Conservation (phyloP, 805 yeast genomes). For the Saturnispora gosingensis region DNA sequence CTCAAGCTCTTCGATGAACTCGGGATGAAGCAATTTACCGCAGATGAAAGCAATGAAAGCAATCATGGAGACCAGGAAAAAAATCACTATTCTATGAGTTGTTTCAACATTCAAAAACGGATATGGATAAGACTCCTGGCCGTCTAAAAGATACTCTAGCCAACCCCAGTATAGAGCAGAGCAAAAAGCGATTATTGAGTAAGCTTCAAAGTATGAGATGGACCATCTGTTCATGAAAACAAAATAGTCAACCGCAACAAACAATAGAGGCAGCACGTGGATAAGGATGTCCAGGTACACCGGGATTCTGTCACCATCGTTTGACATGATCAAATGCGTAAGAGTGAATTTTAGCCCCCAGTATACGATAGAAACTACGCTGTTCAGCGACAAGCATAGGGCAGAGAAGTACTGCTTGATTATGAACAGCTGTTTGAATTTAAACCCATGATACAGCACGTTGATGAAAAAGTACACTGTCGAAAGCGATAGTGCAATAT, state of each 20-base stretch:
- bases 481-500: slow-evolving; percentile 45
- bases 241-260: slow-evolving; percentile 47
- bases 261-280: slow-evolving; percentile 49
- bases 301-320: slow-evolving; percentile 32
- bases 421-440: slow-evolving; percentile 4
- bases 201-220: slow-evolving; percentile 28
- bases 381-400: slow-evolving; percentile 47
- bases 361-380: slow-evolving; percentile 53
- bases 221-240: slow-evolving; percentile 40
- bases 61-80: slow-evolving; percentile 33
- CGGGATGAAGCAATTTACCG: slow-evolving; percentile 18
- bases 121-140: slow-evolving; percentile 45
- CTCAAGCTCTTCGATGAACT: slow-evolving; percentile 7
- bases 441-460: slow-evolving; percentile 30
- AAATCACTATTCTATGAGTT: slow-evolving; percentile 37
- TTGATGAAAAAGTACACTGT: slow-evolving; percentile 34
- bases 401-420: slow-evolving; percentile 40
- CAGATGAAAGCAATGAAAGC: slow-evolving; percentile 26
- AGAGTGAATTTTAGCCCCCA: slow-evolving; percentile 59
- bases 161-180: slow-evolving; percentile 45
- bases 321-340: slow-evolving; percentile 37
- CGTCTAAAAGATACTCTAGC: slow-evolving; percentile 41
- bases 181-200: slow-evolving; percentile 30
- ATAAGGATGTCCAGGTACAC: slow-evolving; percentile 44
- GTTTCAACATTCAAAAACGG: slow-evolving; percentile 52